These are phyloP conservation scores for Naumovozyma castellii DNA, from an alignment of 805 yeast species.

Conservation along the genomic window DNA sequence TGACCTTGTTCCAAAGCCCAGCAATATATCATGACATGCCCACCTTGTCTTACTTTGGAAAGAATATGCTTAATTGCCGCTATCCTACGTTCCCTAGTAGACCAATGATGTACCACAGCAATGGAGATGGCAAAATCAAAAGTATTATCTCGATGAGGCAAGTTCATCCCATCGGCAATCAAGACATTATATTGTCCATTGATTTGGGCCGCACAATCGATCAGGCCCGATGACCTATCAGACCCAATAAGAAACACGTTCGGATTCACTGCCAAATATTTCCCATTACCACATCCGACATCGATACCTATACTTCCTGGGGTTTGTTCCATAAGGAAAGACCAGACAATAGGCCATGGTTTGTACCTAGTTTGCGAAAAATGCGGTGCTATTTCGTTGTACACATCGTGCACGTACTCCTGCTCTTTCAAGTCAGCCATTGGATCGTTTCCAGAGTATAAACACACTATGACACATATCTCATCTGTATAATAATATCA, in stretches of 20 bases:
- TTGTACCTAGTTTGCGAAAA: conserved; percentile 88
- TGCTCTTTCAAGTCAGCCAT: conserved; percentile 56
- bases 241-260: conserved; percentile 63
- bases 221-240: conserved; percentile 62
- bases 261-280: conserved; percentile 66
- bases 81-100: conserved; percentile 71
- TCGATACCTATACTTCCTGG: conserved; percentile 72
- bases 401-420: conserved; percentile 79
- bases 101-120: conserved; percentile 92
- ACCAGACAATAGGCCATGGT: conserved; percentile 94
- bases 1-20: conserved; percentile 94
- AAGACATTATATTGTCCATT: conserved; percentile 40
- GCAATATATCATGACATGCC: conserved; percentile 73
- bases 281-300: conserved; percentile 97
- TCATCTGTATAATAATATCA: neutral
- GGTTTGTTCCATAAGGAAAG: conserved; percentile 43
- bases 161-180: conserved; percentile 69
- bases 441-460: neutral
- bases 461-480: neutral
- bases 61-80: conserved; percentile 66
- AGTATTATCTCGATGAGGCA: conserved; percentile 43
- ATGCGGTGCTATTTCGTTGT: conserved; percentile 85
- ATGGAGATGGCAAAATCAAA: conserved; percentile 86
- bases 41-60: conserved; percentile 46
- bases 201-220: conserved; percentile 49